Percentiles rank a stretch among this genome's conserved stretches.
These are phyloP conservation scores for Mortierella polycephala DNA, from an alignment of 371 early-diverging fungal genomes.

Conservation along the genomic window DNA sequence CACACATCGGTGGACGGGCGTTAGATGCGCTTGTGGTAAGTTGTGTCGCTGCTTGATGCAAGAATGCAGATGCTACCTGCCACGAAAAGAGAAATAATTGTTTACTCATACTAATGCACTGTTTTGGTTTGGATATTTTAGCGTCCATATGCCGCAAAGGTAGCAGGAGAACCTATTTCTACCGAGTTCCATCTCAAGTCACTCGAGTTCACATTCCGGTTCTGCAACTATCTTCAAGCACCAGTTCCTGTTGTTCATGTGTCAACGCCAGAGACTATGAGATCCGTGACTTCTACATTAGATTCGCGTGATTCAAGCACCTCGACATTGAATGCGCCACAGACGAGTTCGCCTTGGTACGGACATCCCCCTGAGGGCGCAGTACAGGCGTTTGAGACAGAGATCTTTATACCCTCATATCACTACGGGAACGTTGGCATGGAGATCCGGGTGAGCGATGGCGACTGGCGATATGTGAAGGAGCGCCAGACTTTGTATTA, in stretches of 20 bases:
- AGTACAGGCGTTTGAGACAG: slow-evolving; percentile 57
- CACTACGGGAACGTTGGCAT: slow-evolving; percentile 67
- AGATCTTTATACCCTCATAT: slow-evolving; percentile 77
- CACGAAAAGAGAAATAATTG: too few relatives aligned
- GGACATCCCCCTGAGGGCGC: slow-evolving; percentile 24
- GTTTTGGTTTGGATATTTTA: slow-evolving; percentile 14
- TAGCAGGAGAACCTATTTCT: slow-evolving; percentile 74
- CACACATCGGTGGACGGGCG: slow-evolving; percentile 82
- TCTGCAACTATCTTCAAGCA: slow-evolving; percentile 51
- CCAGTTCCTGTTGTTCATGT: slow-evolving; percentile 31
- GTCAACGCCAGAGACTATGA: not conserved
- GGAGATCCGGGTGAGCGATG: slow-evolving; percentile 66
- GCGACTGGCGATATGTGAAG: slow-evolving; percentile 71
- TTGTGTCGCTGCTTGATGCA: not conserved
- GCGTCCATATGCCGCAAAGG: slow-evolving; percentile 85
- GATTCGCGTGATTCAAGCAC: not conserved
- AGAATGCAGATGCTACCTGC: too few relatives aligned
- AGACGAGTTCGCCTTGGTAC: not conserved
- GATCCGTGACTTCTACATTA: not conserved
- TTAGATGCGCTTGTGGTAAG: slow-evolving; percentile 80
- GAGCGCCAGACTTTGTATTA: slow-evolving; percentile 73
- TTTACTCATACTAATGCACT: too few relatives aligned
- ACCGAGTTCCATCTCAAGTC: slow-evolving; percentile 69
- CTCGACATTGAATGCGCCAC: not conserved
- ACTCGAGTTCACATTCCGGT: slow-evolving; percentile 68